phyloP scores from a whole-genome alignment of 2,329 filamentous ascomycete species.

The Aspergillus sp. region DNA sequence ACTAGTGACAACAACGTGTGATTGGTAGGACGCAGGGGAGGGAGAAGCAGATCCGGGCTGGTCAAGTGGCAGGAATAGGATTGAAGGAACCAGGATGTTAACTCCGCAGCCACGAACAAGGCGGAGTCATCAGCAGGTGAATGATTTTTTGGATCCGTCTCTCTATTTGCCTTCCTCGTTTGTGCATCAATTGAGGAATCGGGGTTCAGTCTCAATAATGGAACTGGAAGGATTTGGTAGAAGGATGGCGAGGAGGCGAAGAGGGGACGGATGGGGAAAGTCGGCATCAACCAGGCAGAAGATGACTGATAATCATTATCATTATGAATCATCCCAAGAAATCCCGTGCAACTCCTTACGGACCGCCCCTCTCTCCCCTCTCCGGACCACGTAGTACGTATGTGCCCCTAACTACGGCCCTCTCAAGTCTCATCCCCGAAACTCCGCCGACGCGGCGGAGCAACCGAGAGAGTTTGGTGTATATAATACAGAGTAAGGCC shows the following conservation, averaged over 20 bases:
- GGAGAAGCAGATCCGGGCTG: too few relatives aligned
- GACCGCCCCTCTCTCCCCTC: too few relatives aligned
- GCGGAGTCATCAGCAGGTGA: background rate
- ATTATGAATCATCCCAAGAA: background rate
- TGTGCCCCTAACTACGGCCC: background rate
- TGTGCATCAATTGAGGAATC: too few relatives aligned
- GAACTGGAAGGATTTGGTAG: background rate
- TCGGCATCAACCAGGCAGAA: background rate
- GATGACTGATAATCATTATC: background rate
- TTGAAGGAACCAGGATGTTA: background rate
- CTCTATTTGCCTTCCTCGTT: background rate
- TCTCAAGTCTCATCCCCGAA: background rate
- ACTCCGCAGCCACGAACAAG: background rate
- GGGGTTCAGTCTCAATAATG: background rate
- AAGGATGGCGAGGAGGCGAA: background rate
- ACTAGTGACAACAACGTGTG: too few relatives aligned
- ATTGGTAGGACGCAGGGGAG: too few relatives aligned
- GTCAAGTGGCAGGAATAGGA: too few relatives aligned
- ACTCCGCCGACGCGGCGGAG: background rate
- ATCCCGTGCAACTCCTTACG: background rate
- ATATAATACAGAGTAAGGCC: background rate
- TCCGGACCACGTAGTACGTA: background rate
- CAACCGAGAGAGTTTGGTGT: too few relatives aligned
- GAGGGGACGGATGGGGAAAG: too few relatives aligned
- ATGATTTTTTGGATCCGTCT: background rate